A percentile compares a stretch with the other conserved stretches of the same genome.
These are phyloP conservation scores for Microsporum ferrugineum DNA, from an alignment of 2,329 filamentous ascomycete species.

Conservation along the genomic window DNA sequence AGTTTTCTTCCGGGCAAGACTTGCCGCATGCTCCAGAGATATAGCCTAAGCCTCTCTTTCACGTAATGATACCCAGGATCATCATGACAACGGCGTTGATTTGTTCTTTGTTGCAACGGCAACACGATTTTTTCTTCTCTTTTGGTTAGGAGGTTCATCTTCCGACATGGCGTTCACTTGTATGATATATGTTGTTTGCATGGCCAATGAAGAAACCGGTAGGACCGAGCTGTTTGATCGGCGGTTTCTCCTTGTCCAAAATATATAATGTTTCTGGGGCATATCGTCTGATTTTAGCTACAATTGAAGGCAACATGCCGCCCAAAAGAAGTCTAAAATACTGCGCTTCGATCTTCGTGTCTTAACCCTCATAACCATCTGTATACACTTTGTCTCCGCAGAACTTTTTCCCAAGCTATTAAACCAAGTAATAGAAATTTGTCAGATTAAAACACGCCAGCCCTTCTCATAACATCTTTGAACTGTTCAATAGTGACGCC, in stretches of 20 bases:
- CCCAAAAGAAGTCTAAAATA: background rate
- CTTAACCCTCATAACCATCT: background rate
- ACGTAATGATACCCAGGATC: background rate
- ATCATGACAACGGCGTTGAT: background rate
- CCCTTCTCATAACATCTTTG: conserved; percentile 71
- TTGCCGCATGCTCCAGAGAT: background rate
- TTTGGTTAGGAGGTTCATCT: background rate
- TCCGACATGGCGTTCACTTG: background rate
- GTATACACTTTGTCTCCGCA: background rate
- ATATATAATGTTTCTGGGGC: background rate
- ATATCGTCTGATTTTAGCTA: background rate
- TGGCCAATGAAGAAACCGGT: background rate
- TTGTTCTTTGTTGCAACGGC: background rate
- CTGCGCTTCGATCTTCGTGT: background rate
- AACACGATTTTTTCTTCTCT: background rate
- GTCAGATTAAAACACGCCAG: conserved; percentile 61
- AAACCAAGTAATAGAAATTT: background rate
- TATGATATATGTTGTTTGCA: background rate
- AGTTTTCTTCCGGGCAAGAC: background rate
- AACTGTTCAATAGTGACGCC: conserved; percentile 73
- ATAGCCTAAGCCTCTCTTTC: background rate
- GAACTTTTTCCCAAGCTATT: background rate
- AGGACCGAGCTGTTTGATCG: background rate
- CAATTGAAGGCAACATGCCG: background rate
- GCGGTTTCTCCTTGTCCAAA: background rate